These are phyloP conservation scores for Trichoderma oligosporum DNA, from an alignment of 2,329 filamentous ascomycete species.

Conservation along the genomic window DNA sequence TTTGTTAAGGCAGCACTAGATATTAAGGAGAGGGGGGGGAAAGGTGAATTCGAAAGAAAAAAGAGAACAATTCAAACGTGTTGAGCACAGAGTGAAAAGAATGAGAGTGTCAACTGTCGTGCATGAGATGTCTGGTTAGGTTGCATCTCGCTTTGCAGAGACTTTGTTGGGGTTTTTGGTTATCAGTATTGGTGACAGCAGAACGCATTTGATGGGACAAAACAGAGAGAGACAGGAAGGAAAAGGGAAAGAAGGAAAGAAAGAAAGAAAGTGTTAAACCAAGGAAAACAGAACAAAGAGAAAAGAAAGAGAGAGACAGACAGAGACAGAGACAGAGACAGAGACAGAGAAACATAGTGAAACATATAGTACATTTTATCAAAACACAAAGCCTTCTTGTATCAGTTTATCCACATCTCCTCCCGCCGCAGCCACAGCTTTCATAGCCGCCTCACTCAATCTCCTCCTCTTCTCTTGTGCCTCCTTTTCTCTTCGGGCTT, in stretches of 20 bases:
- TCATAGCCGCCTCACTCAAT: conserved; percentile 64
- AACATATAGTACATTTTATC: neutral
- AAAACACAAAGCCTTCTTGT: conserved; percentile 48
- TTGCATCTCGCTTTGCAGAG: neutral
- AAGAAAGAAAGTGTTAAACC: neutral
- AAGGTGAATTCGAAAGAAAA: neutral
- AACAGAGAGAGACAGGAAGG: neutral
- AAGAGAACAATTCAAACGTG: no score
- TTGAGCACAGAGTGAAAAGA: neutral
- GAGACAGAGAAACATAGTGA: no score
- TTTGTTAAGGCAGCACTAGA: neutral
- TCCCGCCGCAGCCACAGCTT: conserved; percentile 66
- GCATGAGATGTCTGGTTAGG: neutral
- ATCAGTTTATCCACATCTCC: conserved; percentile 58
- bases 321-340: no score
- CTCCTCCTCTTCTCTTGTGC: conserved; percentile 70
- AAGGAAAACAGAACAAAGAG: no score
- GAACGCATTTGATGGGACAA: no score
- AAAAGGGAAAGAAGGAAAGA: neutral
- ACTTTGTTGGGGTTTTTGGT: no score
- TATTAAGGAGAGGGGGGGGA: neutral
- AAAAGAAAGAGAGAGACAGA: neutral
- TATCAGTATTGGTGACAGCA: neutral
- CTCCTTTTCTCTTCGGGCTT: conserved; percentile 86
- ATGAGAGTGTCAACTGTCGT: neutral